Evolutionary conservation across 805 yeast genomes (phyloP).

Genomic region (Hanseniaspora guilliermondii): DNA sequence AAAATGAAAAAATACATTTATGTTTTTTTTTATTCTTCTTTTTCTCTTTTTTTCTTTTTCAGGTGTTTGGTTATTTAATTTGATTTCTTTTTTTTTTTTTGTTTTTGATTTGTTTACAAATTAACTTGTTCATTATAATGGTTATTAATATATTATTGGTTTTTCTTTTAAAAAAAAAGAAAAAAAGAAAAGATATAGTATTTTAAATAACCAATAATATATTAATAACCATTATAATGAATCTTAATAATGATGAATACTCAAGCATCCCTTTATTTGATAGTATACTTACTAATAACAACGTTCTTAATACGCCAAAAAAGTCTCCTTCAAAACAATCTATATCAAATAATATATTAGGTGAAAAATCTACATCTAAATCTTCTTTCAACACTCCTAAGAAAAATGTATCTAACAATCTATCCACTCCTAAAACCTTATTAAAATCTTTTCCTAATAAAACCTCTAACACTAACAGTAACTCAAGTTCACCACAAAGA

Average conservation of each 20-base stretch:
- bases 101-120: too few relatives aligned
- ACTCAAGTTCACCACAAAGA: background rate
- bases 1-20: too few relatives aligned
- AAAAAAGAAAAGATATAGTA: background rate
- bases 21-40: too few relatives aligned
- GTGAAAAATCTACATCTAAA: background rate
- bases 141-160: too few relatives aligned
- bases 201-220: background rate
- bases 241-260: conserved; percentile 2
- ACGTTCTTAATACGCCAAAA: background rate
- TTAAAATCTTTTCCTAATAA: conserved; percentile 5
- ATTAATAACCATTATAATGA: background rate
- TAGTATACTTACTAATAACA: background rate
- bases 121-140: too few relatives aligned
- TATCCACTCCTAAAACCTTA: background rate
- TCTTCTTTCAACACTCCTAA: background rate
- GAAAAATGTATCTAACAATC: background rate
- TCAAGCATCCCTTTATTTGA: conserved; percentile 5
- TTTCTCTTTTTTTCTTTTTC: too few relatives aligned
- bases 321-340: conserved; percentile 9
- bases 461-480: background rate
- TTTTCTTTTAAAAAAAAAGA: too few relatives aligned
- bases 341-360: background rate
- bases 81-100: too few relatives aligned
- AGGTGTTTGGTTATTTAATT: too few relatives aligned